Conservation (phyloP, 257 asterid genomes). For the Mitragyna speciosa region DNA sequence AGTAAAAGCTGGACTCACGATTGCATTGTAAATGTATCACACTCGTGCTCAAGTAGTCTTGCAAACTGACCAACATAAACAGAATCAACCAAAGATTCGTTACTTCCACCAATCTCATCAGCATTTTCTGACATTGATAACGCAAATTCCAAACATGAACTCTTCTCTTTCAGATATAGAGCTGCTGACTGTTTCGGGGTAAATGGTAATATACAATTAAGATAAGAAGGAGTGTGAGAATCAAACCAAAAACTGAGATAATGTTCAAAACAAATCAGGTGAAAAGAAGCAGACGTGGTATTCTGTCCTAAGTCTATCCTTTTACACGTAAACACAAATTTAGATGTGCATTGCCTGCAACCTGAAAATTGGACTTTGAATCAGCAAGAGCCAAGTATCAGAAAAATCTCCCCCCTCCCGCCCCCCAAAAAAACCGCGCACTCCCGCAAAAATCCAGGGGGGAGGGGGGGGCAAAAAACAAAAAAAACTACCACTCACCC, state of each 20-base stretch:
- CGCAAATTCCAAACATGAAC: constrained; percentile 63
- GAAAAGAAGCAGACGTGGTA: not conserved
- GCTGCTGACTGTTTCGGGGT: constrained; percentile 77
- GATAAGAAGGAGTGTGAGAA: not conserved
- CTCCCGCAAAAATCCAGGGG: too few relatives aligned
- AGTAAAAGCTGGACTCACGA: constrained; percentile 57
- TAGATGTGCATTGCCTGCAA: not conserved
- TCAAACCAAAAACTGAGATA: not conserved
- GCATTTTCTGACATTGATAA: constrained; percentile 69
- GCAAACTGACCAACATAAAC: constrained; percentile 87
- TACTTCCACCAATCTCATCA: constrained; percentile 53
- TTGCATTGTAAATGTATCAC: constrained; percentile 55
- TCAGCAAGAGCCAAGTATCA: not conserved
- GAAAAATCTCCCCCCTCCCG: not conserved
- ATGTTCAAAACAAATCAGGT: not conserved
- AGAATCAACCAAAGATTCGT: constrained; percentile 81
- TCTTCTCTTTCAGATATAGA: constrained; percentile 77
- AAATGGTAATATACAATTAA: constrained; percentile 8
- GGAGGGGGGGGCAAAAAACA: too few relatives aligned
- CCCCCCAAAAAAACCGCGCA: not conserved
- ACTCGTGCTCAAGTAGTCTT: constrained; percentile 76
- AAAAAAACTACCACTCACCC: too few relatives aligned
- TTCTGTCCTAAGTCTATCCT: not conserved
- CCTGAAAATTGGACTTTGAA: not conserved
- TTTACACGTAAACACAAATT: not conserved